Evolutionary conservation across 2,329 filamentous ascomycete species (phyloP).

Genomic region (Aureobasidium lini): DNA sequence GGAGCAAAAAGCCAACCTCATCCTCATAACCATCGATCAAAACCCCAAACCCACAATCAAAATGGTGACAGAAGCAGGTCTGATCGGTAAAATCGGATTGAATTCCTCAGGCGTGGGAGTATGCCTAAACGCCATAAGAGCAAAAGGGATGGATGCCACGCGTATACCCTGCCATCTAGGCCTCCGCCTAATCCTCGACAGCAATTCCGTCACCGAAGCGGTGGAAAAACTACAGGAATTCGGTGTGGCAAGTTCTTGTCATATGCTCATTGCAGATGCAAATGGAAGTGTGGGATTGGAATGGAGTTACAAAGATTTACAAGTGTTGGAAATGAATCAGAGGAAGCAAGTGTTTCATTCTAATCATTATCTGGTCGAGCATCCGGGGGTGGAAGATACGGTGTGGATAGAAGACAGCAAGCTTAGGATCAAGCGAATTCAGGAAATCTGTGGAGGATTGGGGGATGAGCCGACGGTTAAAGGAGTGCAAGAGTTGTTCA

Average conservation of each 20-base stretch:
- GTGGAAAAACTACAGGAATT: slow-evolving; percentile 35
- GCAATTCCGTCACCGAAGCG: slow-evolving; percentile 39
- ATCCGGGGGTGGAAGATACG: slow-evolving; percentile 33
- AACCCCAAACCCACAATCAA: slow-evolving; percentile 40
- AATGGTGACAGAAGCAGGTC: slow-evolving; percentile 53
- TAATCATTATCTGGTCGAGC: slow-evolving; percentile 37
- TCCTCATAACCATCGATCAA: slow-evolving; percentile 41
- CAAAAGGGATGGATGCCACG: slow-evolving; percentile 44
- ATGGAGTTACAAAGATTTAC: slow-evolving; percentile 32
- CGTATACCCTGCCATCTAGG: slow-evolving; percentile 56
- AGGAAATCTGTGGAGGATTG: slow-evolving; percentile 23
- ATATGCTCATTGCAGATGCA: slow-evolving; percentile 48
- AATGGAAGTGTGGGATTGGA: slow-evolving; percentile 43
- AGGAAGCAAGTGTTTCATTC: slow-evolving; percentile 33
- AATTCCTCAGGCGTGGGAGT: slow-evolving; percentile 53
- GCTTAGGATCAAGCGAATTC: slow-evolving; percentile 31
- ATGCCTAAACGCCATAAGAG: slow-evolving; percentile 55
- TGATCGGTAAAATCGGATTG: slow-evolving; percentile 60
- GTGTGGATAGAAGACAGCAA: slow-evolving; percentile 37
- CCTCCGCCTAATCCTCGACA: slow-evolving; percentile 49
- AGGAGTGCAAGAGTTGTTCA: slow-evolving; percentile 29
- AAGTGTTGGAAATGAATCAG: slow-evolving; percentile 28
- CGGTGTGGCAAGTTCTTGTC: slow-evolving; percentile 47
- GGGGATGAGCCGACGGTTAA: neutral
- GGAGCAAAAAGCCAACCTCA: slow-evolving; percentile 43